Conservation (phyloP, 2,329 filamentous ascomycete genomes). For the Penicillium sp. region DNA sequence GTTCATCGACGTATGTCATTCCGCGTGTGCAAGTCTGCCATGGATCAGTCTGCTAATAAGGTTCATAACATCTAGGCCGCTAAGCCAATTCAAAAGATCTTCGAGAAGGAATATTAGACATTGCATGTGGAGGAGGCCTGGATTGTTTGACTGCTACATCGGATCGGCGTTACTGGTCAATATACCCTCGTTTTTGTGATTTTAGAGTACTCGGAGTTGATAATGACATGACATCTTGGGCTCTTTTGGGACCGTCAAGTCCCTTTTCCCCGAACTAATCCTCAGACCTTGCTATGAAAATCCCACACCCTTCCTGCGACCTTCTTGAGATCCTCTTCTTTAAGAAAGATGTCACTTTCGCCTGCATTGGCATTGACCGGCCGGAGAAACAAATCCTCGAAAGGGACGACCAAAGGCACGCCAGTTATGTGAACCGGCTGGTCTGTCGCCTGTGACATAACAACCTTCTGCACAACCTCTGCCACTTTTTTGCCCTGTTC, state of each 20-base stretch:
- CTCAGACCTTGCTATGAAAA: too few relatives aligned
- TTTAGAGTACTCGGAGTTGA: constrained; percentile 2
- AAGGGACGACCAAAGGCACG: too few relatives aligned
- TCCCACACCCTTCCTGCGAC: too few relatives aligned
- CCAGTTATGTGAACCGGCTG: too few relatives aligned
- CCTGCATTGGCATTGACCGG: too few relatives aligned
- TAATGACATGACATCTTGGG: not conserved
- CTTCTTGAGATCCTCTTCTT: too few relatives aligned
- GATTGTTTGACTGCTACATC: constrained; percentile 14
- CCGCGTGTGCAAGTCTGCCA: not conserved
- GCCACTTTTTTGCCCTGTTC: too few relatives aligned
- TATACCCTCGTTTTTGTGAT: constrained; percentile 25
- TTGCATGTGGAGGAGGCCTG: constrained; percentile 6
- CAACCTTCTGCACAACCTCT: too few relatives aligned
- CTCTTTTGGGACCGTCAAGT: not conserved
- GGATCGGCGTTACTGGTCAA: constrained; percentile 24
- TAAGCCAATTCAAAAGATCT: constrained; percentile 81
- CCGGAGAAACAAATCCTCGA: too few relatives aligned
- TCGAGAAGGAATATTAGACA: constrained; percentile 65
- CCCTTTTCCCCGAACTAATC: too few relatives aligned
- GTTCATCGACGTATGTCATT: constrained; percentile 73
- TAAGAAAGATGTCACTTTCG: too few relatives aligned
- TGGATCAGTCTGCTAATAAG: constrained; percentile 9
- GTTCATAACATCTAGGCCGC: constrained; percentile 58
- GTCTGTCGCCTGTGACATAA: too few relatives aligned